Evolutionary conservation across 2,329 filamentous ascomycete species (phyloP).

Genomic region (Paecilomyces variotii): DNA sequence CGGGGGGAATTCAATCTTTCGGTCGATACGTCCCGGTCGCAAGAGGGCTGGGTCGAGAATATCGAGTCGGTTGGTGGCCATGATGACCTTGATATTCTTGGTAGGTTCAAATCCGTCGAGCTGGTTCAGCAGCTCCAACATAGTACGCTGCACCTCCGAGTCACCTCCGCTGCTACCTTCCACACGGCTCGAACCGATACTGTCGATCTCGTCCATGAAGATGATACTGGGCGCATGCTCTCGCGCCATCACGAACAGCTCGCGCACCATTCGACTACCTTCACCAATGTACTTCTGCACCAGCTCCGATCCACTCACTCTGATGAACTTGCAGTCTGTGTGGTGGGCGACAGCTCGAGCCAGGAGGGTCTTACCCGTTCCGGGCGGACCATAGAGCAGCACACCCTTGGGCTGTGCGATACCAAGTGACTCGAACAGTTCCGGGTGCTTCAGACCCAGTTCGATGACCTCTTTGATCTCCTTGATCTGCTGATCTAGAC

Average conservation of each 20-base stretch:
- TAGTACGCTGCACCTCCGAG: constrained; percentile 95
- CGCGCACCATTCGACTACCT: constrained; percentile 94
- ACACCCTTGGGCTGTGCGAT: constrained; percentile 98
- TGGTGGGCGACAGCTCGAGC: constrained; percentile 95
- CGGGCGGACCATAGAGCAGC: constrained; percentile 88
- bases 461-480: constrained; percentile 99
- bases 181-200: constrained; percentile 92
- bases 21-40: constrained; percentile 93
- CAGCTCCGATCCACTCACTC: constrained; percentile 89
- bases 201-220: constrained; percentile 99
- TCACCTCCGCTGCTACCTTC: constrained; percentile 93
- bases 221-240: constrained; percentile 98
- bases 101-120: constrained; percentile 97
- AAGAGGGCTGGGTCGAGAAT: constrained; percentile 93
- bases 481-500: constrained; percentile 97
- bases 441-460: constrained; percentile 93
- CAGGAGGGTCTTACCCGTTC: constrained; percentile 92
- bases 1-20: constrained; percentile 98
- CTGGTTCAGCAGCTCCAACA: constrained; percentile 97
- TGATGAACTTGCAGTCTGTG: constrained; percentile 98
- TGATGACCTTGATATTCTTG: constrained; percentile 99
- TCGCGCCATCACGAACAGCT: constrained; percentile 97
- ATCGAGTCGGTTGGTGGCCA: constrained; percentile 97
- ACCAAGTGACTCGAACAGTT: constrained; percentile 97
- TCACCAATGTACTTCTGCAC: constrained; percentile 99